Percentiles rank a stretch among this genome's conserved stretches.
phyloP scores from a whole-genome alignment of 805 yeast species.

The Barnettozyma botsteinii region DNA sequence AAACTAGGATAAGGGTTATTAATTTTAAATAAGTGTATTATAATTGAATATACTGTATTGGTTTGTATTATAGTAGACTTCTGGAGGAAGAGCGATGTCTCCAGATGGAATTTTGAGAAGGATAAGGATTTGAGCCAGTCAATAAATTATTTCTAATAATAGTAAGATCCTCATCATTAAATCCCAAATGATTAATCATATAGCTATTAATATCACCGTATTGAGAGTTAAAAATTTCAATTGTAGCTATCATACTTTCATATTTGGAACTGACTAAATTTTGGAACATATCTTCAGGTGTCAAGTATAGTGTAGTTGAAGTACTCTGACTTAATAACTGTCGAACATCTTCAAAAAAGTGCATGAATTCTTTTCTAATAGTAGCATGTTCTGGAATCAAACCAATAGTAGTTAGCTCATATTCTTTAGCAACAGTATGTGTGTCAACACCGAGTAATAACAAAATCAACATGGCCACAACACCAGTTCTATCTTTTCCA shows the following conservation, averaged over 20 bases:
- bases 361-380: constrained; percentile 20
- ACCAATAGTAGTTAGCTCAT: constrained; percentile 68
- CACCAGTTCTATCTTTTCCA: constrained; percentile 84
- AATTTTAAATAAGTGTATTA: no score
- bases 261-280: constrained; percentile 59
- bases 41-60: background rate
- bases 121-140: constrained; percentile 13
- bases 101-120: constrained; percentile 18
- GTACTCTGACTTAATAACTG: constrained; percentile 1
- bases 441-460: constrained; percentile 60
- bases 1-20: background rate
- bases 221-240: constrained; percentile 43
- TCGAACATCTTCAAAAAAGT: constrained; percentile 9
- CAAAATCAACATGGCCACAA: constrained; percentile 61
- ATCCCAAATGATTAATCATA: constrained; percentile 36
- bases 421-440: constrained; percentile 64
- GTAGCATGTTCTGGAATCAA: constrained; percentile 39
- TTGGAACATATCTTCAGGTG: constrained; percentile 44
- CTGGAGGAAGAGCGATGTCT: constrained; percentile 19
- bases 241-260: constrained; percentile 64
- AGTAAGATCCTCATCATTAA: constrained; percentile 39
- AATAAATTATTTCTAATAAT: constrained; percentile 30
- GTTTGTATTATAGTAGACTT: constrained; percentile 6
- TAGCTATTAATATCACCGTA: constrained; percentile 53
- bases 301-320: constrained; percentile 2